These are phyloP conservation scores for Prunus davidiana DNA, from an alignment of 306 rosid species.

Conservation along the genomic window DNA sequence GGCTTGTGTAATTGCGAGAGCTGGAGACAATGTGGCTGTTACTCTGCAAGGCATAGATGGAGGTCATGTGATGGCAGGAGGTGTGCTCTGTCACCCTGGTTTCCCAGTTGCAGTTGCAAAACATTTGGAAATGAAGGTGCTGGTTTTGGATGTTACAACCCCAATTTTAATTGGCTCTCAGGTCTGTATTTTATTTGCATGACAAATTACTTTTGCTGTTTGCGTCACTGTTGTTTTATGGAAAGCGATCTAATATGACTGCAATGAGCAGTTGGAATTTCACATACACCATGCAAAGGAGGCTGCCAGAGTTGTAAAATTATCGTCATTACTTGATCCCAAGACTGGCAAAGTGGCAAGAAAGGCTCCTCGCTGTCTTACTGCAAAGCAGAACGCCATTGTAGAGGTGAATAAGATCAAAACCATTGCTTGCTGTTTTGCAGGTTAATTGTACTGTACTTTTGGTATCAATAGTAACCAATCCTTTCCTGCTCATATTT, in stretches of 20 bases:
- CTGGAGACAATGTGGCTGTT: constrained; percentile 88
- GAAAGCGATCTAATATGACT: constrained; percentile 4
- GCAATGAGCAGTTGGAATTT: constrained; percentile 71
- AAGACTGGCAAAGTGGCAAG: constrained; percentile 86
- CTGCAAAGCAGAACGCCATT: constrained; percentile 81
- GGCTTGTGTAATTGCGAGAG: constrained; percentile 72
- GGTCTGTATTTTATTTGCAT: constrained; percentile 39
- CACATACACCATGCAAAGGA: constrained; percentile 87
- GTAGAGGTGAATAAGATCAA: constrained; percentile 61
- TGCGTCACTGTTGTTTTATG: background rate
- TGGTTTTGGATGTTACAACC: constrained; percentile 73
- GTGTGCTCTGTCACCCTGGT: constrained; percentile 91
- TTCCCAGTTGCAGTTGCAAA: constrained; percentile 72
- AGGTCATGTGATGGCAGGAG: constrained; percentile 72
- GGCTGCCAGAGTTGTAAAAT: constrained; percentile 70
- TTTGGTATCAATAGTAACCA: background rate
- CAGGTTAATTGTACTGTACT: background rate
- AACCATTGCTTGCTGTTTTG: background rate
- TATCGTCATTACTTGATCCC: constrained; percentile 68
- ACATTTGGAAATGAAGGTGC: constrained; percentile 81
- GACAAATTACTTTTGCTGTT: constrained; percentile 10
- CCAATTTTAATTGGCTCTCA: constrained; percentile 84
- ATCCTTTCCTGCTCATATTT: constrained; percentile 13
- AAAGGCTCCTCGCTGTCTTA: constrained; percentile 81
- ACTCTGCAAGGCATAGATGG: constrained; percentile 73